Evolutionary conservation across 192 early-diverging fungal genomes (phyloP), one percentile per base, ranked within the genome.

Genomic region (Rhizophagus clarus): DNA sequence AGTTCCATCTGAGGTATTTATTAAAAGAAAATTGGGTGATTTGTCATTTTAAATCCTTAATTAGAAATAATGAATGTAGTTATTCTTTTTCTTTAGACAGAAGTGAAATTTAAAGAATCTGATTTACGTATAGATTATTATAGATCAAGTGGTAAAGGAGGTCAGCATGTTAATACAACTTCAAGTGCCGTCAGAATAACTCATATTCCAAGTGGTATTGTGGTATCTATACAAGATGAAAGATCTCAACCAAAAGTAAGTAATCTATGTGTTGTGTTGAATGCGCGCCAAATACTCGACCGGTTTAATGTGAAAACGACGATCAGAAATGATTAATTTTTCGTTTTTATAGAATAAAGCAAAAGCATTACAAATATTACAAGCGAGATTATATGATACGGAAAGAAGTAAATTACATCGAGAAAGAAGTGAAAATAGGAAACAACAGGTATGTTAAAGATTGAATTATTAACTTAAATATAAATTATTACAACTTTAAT

Each of bases 91-190:
- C 47, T 56, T 15, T 71, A 85, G 85, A 83, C 94, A 6, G 87
- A 94, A 42, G 88, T 94, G 17, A 88, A 91, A 64, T 88, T 95
- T 29, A 85, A 85, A 4, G 92, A 93, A 24, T 80, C 83, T 0
- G 93, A 94, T 69, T 82, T 95, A 7, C 86, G 91, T 1, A 88
- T 94, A 32, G 94, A 95, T 73, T 87, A 90, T 37, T 94, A 90
- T 78, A 86, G 94, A 8, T 91, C 94, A 31, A 92, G 90, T 17
- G 94, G 94, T 15, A 89, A 91, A n/a, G 94, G 94, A n/a, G 94
- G 94, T 20, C 94, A 95, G 89, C 96, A 97, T 81, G 97, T 98
- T 9, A 99, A 98, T 72, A 98, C 93, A 4, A 98, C 97, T 0
- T 96, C 98, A 72, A 94, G 92, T 80, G 97, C 97, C 9, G 96